These are phyloP conservation scores for Phytophthora pluvialis DNA, from an alignment of 352 stramenopile genomes.

Conservation along the genomic window DNA sequence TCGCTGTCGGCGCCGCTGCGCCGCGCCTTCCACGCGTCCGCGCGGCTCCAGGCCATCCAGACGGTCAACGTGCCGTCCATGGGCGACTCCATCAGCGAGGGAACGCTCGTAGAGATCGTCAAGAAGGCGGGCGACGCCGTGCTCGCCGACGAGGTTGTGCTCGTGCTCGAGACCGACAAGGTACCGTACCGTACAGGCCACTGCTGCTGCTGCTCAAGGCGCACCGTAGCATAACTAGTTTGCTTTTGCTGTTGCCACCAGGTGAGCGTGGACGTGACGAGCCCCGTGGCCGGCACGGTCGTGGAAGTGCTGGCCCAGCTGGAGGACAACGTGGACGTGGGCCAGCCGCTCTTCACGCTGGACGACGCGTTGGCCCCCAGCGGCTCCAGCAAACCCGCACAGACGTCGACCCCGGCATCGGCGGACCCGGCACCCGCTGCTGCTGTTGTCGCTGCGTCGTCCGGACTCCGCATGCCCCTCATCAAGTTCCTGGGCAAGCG, in stretches of 20 bases:
- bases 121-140: constrained; percentile 94
- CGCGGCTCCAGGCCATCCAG: constrained; percentile 52
- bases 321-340: constrained; percentile 97
- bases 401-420: constrained; percentile 34
- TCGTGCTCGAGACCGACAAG: constrained; percentile 99
- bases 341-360: constrained; percentile 93
- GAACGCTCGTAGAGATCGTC: constrained; percentile 96
- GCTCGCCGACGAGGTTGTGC: constrained; percentile 96
- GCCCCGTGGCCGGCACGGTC: constrained; percentile 90
- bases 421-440: constrained; percentile 39
- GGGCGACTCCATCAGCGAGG: constrained; percentile 98
- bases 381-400: constrained; percentile 27
- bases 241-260: constrained; percentile 19
- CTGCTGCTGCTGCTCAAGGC: too few relatives aligned
- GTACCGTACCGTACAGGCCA: constrained; percentile 50
- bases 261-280: constrained; percentile 92
- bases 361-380: constrained; percentile 76
- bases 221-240: too few relatives aligned
- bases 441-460: constrained; percentile 21
- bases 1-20: constrained; percentile 24
- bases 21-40: constrained; percentile 58
- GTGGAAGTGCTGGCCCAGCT: constrained; percentile 94
- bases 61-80: constrained; percentile 90
- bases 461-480: constrained; percentile 58
- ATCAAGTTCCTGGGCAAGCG: constrained; percentile 82